A percentile compares a stretch with the other conserved stretches of the same genome.
These are phyloP conservation scores for Pleurozium schreberi DNA, from an alignment of 225 moss, liverwort and hornwort genomes.

Conservation along the genomic window DNA sequence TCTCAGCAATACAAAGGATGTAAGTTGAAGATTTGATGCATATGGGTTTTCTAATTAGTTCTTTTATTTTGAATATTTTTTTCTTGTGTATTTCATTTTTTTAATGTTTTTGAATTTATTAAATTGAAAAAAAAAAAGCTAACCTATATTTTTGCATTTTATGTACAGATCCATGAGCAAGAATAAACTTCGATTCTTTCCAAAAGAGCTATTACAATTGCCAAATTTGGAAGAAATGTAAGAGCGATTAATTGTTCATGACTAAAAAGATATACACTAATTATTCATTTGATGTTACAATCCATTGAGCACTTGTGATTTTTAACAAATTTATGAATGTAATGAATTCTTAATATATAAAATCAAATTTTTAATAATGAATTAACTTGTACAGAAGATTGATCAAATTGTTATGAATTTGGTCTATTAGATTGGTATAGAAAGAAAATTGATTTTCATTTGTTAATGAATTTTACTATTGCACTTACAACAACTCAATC, in stretches of 20 bases:
- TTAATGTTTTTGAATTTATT: too few relatives aligned
- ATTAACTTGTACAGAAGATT: neutral
- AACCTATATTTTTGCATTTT: neutral
- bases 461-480: neutral
- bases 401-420: neutral
- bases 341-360: accelerated
- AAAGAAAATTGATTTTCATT: neutral
- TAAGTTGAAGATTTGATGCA: neutral
- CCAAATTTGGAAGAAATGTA: neutral
- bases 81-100: neutral
- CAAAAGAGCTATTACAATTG: neutral
- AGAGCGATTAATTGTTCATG: neutral
- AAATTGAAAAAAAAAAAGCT: too few relatives aligned
- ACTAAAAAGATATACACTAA: neutral
- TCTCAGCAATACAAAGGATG: neutral
- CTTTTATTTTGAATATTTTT: too few relatives aligned
- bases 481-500: neutral
- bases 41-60: too few relatives aligned
- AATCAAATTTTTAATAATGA: neutral
- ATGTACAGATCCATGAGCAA: too few relatives aligned
- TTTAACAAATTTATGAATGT: neutral
- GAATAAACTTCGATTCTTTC: too few relatives aligned
- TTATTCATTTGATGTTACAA: neutral
- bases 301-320: neutral
- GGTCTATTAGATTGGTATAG: neutral